Conservation (phyloP, 2,329 filamentous ascomycete genomes). For the Zymoseptoria tritici region DNA sequence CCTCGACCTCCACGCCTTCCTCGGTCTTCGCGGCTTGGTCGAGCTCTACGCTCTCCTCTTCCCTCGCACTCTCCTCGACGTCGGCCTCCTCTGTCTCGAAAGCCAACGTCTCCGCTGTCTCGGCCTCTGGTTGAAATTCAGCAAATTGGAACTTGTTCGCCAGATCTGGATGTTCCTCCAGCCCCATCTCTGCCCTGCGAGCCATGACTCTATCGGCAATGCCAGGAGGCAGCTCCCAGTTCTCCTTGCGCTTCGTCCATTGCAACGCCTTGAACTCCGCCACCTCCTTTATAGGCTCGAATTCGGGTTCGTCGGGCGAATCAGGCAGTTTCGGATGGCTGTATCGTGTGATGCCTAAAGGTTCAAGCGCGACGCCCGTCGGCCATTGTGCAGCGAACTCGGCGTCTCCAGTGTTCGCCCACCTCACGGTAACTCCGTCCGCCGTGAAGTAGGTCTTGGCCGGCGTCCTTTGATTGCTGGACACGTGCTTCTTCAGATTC, state of each 20-base stretch:
- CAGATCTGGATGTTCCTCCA: background rate
- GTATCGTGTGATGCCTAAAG: constrained; percentile 24
- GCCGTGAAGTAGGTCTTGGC: constrained; percentile 16
- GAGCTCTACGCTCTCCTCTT: background rate
- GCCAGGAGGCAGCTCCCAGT: background rate
- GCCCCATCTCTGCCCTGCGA: background rate
- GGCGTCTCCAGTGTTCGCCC: constrained; percentile 33
- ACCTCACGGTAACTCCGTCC: constrained; percentile 27
- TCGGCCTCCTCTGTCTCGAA: background rate
- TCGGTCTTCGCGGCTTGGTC: background rate
- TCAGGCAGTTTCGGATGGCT: constrained; percentile 6
- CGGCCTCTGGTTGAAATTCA: background rate
- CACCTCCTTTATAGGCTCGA: background rate
- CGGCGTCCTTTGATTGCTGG: constrained; percentile 5
- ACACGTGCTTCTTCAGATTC: background rate
- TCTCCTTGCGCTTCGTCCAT: background rate
- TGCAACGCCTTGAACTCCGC: background rate
- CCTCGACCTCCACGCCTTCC: background rate
- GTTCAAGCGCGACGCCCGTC: constrained; percentile 23
- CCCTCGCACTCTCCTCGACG: background rate
- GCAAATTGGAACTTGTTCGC: background rate
- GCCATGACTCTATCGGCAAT: background rate
- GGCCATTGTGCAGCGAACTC: constrained; percentile 32
- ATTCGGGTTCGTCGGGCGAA: background rate
- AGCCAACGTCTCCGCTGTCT: background rate